phyloP scores from a whole-genome alignment of 2,329 filamentous ascomycete genomes.

The Colletotrichum zoysiae region DNA sequence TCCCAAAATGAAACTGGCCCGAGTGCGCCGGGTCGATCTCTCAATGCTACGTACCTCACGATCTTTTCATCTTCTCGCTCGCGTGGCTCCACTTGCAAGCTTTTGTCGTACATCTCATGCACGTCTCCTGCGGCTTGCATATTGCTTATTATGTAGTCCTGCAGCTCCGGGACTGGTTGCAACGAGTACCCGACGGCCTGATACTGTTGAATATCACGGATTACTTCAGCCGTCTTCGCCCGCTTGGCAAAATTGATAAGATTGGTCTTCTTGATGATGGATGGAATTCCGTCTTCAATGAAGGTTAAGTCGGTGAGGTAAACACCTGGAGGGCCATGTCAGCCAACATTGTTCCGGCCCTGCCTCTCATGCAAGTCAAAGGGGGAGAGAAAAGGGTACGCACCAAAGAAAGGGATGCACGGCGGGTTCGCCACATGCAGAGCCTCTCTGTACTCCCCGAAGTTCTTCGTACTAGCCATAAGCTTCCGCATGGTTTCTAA shows the following conservation, averaged over 20 bases:
- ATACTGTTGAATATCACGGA: constrained; percentile 98
- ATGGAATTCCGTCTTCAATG: constrained; percentile 98
- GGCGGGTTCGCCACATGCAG: constrained; percentile 94
- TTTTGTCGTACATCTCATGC: constrained; percentile 99
- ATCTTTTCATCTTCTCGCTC: constrained; percentile 99
- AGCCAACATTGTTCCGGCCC: constrained; percentile 10
- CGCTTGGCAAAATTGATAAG: constrained; percentile 99
- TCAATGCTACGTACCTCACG: constrained; percentile 80
- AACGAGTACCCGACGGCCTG: constrained; percentile 97
- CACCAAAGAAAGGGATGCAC: constrained; percentile 98
- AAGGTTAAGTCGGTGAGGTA: constrained; percentile 98
- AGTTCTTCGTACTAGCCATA: constrained; percentile 98
- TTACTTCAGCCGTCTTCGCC: constrained; percentile 97
- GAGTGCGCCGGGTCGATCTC: constrained; percentile 45
- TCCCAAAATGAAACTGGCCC: constrained; percentile 44
- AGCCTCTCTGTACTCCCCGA: constrained; percentile 94
- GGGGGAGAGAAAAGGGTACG: constrained; percentile 45
- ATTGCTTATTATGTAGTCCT: constrained; percentile 96
- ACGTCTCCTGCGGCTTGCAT: constrained; percentile 97
- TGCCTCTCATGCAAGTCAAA: neutral
- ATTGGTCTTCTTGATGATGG: constrained; percentile 94
- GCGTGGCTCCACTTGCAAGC: constrained; percentile 90
- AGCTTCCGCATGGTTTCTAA: constrained; percentile 93
- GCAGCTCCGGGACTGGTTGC: constrained; percentile 88
- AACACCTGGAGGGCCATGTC: constrained; percentile 70